Percentiles rank a stretch among this genome's conserved stretches.
phyloP scores from a whole-genome alignment of 1,284 basidiomycete genomes.

The Pyrrhoderma noxium region DNA sequence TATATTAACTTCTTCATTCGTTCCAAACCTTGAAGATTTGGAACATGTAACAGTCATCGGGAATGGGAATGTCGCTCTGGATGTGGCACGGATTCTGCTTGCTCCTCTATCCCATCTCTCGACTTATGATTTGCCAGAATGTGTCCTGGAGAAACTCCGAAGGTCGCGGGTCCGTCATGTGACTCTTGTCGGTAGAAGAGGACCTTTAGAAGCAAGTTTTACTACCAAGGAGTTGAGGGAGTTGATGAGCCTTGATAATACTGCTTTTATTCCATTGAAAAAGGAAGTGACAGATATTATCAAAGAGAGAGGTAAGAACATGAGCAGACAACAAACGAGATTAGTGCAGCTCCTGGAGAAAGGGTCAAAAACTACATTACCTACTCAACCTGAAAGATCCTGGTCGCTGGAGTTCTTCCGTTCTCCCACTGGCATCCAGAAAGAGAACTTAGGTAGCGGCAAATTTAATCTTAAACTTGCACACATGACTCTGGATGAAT shows the following conservation, averaged over 20 bases:
- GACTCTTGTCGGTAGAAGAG: conserved; percentile 79
- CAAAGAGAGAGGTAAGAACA: neutral
- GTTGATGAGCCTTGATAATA: conserved; percentile 72
- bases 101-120: conserved; percentile 54
- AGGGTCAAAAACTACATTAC: conserved; percentile 49
- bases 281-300: conserved; percentile 32
- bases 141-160: conserved; percentile 66
- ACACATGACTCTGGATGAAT: conserved; percentile 49
- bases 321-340: conserved; percentile 54
- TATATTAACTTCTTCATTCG: conserved; percentile 29
- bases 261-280: conserved; percentile 58
- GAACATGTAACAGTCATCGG: conserved; percentile 83
- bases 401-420: conserved; percentile 83
- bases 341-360: conserved; percentile 61
- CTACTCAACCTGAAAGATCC: conserved; percentile 43
- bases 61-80: conserved; percentile 94
- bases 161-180: conserved; percentile 68
- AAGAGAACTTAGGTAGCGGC: conserved; percentile 21
- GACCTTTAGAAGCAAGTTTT: conserved; percentile 86
- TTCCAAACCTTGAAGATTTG: conserved; percentile 55
- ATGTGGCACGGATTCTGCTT: conserved; percentile 88
- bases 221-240: conserved; percentile 94
- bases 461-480: conserved; percentile 42
- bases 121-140: conserved; percentile 75
- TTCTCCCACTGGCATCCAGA: conserved; percentile 50